These are phyloP conservation scores for Diplodia sapinea DNA, from an alignment of 2,329 filamentous ascomycete species.

Conservation along the genomic window DNA sequence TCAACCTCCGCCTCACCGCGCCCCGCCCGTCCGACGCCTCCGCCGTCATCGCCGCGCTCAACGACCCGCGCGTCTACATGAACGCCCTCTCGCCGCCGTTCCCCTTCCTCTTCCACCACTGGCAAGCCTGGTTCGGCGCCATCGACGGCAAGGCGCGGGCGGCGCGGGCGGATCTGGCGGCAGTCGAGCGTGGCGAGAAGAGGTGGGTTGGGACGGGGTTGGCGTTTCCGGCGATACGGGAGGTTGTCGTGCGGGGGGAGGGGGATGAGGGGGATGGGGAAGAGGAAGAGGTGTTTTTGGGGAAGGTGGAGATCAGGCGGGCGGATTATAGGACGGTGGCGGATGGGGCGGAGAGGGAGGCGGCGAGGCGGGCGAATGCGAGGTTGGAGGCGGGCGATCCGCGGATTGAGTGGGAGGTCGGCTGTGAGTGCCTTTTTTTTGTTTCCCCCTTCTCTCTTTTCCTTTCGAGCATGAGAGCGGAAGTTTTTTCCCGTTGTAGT, in stretches of 20 bases:
- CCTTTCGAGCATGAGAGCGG: too few species aligned
- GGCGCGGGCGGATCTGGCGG: neutral
- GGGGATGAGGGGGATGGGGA: too few species aligned
- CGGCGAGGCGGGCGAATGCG: neutral
- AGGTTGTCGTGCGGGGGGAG: too few species aligned
- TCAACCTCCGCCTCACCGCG: neutral
- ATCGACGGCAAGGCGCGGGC: neutral
- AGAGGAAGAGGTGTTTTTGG: neutral
- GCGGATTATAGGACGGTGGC: neutral
- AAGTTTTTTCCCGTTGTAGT: neutral
- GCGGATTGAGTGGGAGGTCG: constrained; percentile 3
- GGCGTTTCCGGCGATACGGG: neutral
- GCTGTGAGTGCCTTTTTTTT: neutral
- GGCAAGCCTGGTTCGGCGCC: neutral
- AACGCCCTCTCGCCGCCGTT: neutral
- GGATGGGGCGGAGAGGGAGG: neutral
- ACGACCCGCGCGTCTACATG: constrained; percentile 2
- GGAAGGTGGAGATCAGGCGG: neutral
- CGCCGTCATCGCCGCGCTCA: neutral
- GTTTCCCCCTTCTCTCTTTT: too few species aligned
- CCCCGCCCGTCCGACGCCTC: neutral
- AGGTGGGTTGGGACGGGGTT: neutral
- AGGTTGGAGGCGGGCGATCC: neutral
- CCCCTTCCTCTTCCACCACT: neutral
- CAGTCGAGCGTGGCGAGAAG: neutral